Conservation (phyloP, 2,329 filamentous ascomycete genomes). For the Neonectria neomacrospora region DNA sequence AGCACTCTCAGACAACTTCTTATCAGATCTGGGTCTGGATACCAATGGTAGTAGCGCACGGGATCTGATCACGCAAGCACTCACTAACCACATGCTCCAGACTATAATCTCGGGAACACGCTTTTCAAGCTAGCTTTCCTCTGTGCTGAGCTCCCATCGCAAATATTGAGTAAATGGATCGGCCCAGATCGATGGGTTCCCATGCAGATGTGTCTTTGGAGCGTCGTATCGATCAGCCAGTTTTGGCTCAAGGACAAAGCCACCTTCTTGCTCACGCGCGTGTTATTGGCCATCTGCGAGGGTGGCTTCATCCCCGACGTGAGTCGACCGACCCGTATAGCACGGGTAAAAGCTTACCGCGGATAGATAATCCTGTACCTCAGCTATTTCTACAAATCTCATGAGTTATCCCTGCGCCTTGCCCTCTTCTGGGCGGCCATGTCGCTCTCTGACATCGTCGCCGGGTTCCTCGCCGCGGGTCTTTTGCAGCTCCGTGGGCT, state of each 20-base stretch:
- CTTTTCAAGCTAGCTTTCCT: slow-evolving; percentile 49
- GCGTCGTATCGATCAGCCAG: slow-evolving; percentile 58
- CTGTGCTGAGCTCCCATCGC: slow-evolving; percentile 63
- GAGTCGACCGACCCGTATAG: slow-evolving; percentile 8
- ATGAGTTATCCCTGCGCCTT: slow-evolving; percentile 67
- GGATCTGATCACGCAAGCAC: no score
- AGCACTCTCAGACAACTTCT: slow-evolving; percentile 60
- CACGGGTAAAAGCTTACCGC: slow-evolving; percentile 13
- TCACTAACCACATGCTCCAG: slow-evolving; percentile 29
- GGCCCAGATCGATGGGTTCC: slow-evolving; percentile 71
- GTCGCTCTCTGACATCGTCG: slow-evolving; percentile 31
- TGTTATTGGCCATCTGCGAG: slow-evolving; percentile 32
- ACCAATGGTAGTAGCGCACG: slow-evolving; percentile 51
- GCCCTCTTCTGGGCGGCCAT: slow-evolving; percentile 72
- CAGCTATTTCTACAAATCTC: slow-evolving; percentile 73
- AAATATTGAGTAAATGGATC: slow-evolving; percentile 68
- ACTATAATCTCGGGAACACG: slow-evolving; percentile 50
- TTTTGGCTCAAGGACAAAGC: slow-evolving; percentile 26
- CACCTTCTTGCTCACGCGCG: slow-evolving; percentile 28
- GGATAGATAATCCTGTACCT: slow-evolving; percentile 66
- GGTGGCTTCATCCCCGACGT: slow-evolving; percentile 36
- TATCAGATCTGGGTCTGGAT: slow-evolving; percentile 54
- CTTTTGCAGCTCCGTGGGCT: slow-evolving; percentile 65
- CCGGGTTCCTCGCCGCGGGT: slow-evolving; percentile 53
- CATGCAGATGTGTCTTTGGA: slow-evolving; percentile 67